phyloP scores from a whole-genome alignment of 352 stramenopile genomes.

The Pythium aphanidermatum region DNA sequence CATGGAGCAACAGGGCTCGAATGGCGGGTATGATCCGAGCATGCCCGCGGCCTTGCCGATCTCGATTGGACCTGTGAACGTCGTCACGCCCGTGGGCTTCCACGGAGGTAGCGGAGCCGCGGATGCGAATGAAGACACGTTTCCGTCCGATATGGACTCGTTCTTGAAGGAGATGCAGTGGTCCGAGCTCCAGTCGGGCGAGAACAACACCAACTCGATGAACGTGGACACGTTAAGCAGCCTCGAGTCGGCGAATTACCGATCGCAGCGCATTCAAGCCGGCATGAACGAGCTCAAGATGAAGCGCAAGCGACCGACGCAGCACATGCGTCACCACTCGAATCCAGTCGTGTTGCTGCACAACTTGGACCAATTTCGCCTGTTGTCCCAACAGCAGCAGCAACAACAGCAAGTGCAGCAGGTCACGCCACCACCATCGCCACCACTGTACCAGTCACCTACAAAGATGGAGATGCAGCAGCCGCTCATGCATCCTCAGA shows the following conservation, averaged over 20 bases:
- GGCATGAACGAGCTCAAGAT: slow-evolving; percentile 70
- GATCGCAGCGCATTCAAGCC: slow-evolving; percentile 56
- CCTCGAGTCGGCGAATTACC: slow-evolving; percentile 32
- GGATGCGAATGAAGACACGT: slow-evolving; percentile 7
- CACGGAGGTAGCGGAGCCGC: background rate
- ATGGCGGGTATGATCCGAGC: background rate
- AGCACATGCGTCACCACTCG: slow-evolving; percentile 62
- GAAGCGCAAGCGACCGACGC: slow-evolving; percentile 62
- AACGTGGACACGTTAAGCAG: slow-evolving; percentile 16
- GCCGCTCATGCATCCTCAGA: background rate
- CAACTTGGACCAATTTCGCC: slow-evolving; percentile 68
- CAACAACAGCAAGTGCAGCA: slow-evolving; percentile 4
- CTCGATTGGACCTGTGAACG: slow-evolving; percentile 21
- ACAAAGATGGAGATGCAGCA: slow-evolving; percentile 7
- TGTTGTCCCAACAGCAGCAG: slow-evolving; percentile 54
- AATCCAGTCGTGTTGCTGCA: slow-evolving; percentile 74
- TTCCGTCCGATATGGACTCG: slow-evolving; percentile 22
- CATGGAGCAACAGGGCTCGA: slow-evolving; percentile 5
- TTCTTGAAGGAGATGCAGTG: slow-evolving; percentile 25
- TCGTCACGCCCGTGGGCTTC: slow-evolving; percentile 18
- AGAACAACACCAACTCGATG: slow-evolving; percentile 20
- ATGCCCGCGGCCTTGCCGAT: slow-evolving; percentile 23
- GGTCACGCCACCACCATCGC: slow-evolving; percentile 9
- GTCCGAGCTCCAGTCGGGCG: slow-evolving; percentile 23
- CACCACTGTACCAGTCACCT: slow-evolving; percentile 4